Percentiles rank a stretch among this genome's conserved stretches.
Conservation (phyloP, 129 eudicot species). For the Gnaphalium uliginosum region DNA sequence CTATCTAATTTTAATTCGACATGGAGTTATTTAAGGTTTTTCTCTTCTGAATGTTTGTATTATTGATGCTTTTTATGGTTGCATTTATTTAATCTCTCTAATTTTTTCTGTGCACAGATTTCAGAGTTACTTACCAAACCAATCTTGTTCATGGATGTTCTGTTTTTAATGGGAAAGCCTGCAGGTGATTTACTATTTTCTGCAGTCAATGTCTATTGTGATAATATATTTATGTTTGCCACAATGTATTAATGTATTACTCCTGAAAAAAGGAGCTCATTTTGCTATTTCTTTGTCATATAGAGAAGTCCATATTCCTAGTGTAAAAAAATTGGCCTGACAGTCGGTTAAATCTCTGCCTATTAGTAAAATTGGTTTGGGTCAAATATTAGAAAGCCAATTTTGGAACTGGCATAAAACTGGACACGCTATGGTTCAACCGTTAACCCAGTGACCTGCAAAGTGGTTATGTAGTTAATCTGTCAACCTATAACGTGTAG, state of each 20-base stretch:
- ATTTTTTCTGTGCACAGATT: conserved; percentile 1
- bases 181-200: conserved; percentile 28
- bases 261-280: conserved; percentile 10
- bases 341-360: neutral
- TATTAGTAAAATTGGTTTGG: conserved; percentile 11
- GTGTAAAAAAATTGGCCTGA: neutral
- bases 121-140: conserved; percentile 26
- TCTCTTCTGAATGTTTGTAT: neutral
- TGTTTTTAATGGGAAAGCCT: conserved; percentile 24
- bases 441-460: neutral
- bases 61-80: neutral
- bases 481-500: neutral
- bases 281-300: neutral
- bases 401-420: neutral
- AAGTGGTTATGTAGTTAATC: neutral
- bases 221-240: conserved; percentile 8
- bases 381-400: neutral
- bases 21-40: neutral
- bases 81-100: neutral
- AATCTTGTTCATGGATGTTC: conserved; percentile 25
- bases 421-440: neutral
- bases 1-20: neutral
- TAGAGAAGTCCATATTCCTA: conserved; percentile 12
- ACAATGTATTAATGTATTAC: conserved; percentile 18
- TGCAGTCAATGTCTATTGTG: conserved; percentile 20